Evolutionary conservation across 2,329 filamentous ascomycete genomes (phyloP).

Genomic region (Cladophialophora chaetospira): DNA sequence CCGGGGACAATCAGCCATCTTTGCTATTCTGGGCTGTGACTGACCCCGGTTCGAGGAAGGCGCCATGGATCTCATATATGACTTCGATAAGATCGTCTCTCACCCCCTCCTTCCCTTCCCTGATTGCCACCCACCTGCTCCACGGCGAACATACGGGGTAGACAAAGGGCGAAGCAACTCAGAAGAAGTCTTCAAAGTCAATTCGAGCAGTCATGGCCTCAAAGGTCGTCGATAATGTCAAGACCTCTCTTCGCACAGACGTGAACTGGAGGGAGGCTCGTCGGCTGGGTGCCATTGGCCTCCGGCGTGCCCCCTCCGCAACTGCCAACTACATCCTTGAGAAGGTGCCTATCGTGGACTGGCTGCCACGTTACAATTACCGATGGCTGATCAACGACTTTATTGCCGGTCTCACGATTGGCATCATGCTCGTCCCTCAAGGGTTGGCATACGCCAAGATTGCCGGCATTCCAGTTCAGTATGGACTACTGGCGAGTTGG

Average conservation of each 20-base stretch:
- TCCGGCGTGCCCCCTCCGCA: slow-evolving; percentile 52
- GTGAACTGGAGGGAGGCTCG: slow-evolving; percentile 28
- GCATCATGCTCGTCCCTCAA: slow-evolving; percentile 63
- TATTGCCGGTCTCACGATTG: slow-evolving; percentile 63
- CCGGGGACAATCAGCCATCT: background rate
- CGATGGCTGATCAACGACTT: slow-evolving; percentile 64
- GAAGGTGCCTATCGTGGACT: slow-evolving; percentile 64
- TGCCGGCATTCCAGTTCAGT: slow-evolving; percentile 62
- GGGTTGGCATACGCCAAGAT: slow-evolving; percentile 63
- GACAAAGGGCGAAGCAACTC: background rate
- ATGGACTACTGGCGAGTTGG: slow-evolving; percentile 63
- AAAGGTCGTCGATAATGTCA: slow-evolving; percentile 23
- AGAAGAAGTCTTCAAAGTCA: background rate
- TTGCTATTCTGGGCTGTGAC: background rate
- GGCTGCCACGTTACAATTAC: slow-evolving; percentile 64
- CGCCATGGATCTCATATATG: background rate
- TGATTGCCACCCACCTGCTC: background rate
- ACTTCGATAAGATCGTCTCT: background rate
- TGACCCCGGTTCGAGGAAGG: background rate
- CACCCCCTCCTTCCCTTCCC: background rate
- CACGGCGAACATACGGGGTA: background rate
- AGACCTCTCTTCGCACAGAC: slow-evolving; percentile 26
- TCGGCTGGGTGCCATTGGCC: slow-evolving; percentile 32
- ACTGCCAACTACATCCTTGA: slow-evolving; percentile 59
- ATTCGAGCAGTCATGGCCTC: background rate